These are phyloP conservation scores for Flaveria robusta DNA, from an alignment of 129 eudicot genomes.

Conservation along the genomic window DNA sequence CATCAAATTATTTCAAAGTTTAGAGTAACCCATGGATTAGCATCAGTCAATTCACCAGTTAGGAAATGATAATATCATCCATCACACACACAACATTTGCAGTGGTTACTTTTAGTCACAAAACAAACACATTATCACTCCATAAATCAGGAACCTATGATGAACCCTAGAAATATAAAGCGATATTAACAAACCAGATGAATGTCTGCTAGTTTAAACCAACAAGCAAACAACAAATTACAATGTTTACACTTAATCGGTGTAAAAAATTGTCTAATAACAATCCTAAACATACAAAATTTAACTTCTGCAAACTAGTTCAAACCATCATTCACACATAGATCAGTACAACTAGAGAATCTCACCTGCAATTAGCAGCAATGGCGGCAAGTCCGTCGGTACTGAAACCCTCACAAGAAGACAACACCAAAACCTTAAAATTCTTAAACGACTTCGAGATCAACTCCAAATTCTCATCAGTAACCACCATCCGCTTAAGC, in stretches of 20 bases:
- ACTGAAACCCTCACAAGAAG: conserved; percentile 84
- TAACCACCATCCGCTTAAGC: conserved; percentile 89
- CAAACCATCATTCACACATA: conserved; percentile 3
- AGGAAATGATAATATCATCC: no score
- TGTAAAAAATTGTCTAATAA: neutral
- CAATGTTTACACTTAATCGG: neutral
- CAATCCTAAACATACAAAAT: neutral
- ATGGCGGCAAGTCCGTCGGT: conserved; percentile 89
- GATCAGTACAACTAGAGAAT: neutral
- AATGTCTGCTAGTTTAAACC: neutral
- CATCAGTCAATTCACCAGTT: neutral
- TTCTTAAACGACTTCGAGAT: conserved; percentile 57
- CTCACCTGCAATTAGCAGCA: conserved; percentile 97
- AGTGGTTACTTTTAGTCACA: no score
- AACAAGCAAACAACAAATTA: neutral
- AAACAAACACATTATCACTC: neutral
- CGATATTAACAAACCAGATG: neutral
- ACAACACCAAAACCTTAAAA: conserved; percentile 73
- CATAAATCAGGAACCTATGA: neutral
- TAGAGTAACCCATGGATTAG: neutral
- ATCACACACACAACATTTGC: no score
- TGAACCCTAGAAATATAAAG: neutral
- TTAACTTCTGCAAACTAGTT: neutral
- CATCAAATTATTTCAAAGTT: conserved; percentile 2
- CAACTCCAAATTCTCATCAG: conserved; percentile 79